Percentiles rank a stretch among this genome's conserved stretches.
Evolutionary conservation across 257 asterid genomes (phyloP).

Genomic region (Plantago elongata): DNA sequence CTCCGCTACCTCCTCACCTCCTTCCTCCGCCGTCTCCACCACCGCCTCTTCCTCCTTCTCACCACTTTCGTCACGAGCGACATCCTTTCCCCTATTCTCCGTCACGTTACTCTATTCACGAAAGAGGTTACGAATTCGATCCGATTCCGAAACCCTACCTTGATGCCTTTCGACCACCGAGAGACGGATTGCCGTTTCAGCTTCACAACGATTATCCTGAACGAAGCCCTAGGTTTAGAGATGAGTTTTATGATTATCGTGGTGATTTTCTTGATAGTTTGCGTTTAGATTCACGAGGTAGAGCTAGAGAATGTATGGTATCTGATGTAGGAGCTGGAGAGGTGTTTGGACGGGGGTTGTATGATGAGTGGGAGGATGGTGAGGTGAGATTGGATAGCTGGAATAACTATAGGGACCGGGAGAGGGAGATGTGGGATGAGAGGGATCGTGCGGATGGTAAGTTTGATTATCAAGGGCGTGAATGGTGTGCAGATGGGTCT

Average conservation of each 20-base stretch:
- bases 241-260: constrained; percentile 22
- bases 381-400: constrained; percentile 20
- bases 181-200: constrained; percentile 20
- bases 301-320: constrained; percentile 17
- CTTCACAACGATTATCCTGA: constrained; percentile 18
- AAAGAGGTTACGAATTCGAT: constrained; percentile 28
- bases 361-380: constrained; percentile 19
- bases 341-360: constrained; percentile 15
- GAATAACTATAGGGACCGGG: constrained; percentile 16
- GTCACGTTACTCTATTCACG: constrained; percentile 16
- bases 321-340: constrained; percentile 21
- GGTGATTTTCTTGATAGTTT: constrained; percentile 15
- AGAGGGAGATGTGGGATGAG: constrained; percentile 20
- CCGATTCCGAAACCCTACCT: constrained; percentile 31
- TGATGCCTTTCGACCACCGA: constrained; percentile 21
- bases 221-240: constrained; percentile 30
- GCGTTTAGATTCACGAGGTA: constrained; percentile 1
- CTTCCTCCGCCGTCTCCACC: constrained; percentile 20
- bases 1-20: constrained; percentile 1
- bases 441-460: constrained; percentile 29
- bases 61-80: not conserved
- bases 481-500: constrained; percentile 16
- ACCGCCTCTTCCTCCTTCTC: constrained; percentile 23
- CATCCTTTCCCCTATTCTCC: constrained; percentile 19
- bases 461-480: constrained; percentile 18